These are phyloP conservation scores for Lachancea mirantina DNA, from an alignment of 805 yeast genomes.

Conservation along the genomic window DNA sequence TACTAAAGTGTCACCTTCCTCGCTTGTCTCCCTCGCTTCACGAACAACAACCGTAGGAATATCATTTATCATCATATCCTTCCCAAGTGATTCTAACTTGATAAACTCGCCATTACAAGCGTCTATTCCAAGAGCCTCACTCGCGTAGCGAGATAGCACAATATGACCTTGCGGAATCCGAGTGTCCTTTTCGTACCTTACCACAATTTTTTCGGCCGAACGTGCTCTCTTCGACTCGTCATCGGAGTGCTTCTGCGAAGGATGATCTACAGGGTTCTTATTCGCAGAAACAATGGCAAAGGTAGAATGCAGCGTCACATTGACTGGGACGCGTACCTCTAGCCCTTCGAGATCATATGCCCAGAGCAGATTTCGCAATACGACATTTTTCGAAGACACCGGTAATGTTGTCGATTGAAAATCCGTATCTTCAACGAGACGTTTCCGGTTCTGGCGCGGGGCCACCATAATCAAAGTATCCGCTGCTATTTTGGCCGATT, in stretches of 20 bases:
- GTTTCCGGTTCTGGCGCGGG: slow-evolving; percentile 46
- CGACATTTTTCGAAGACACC: too few species aligned
- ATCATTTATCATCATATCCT: slow-evolving; percentile 21
- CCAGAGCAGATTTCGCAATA: slow-evolving; percentile 1
- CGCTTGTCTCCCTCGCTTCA: slow-evolving; percentile 1
- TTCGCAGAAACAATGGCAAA: slow-evolving; percentile 30
- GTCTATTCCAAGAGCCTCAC: slow-evolving; percentile 37
- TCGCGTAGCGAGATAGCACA: slow-evolving; percentile 44
- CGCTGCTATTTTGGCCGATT: slow-evolving; percentile 49
- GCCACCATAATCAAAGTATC: slow-evolving; percentile 70
- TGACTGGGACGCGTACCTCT: slow-evolving; percentile 6
- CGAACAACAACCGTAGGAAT: slow-evolving; percentile 5
- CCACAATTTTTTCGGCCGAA: slow-evolving; percentile 19
- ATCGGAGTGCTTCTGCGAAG: slow-evolving; percentile 7
- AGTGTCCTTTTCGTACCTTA: slow-evolving; percentile 11
- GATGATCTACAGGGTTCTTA: slow-evolving; percentile 13
- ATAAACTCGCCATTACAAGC: slow-evolving; percentile 32
- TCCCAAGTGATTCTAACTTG: slow-evolving; percentile 41
- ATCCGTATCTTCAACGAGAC: slow-evolving; percentile 10
- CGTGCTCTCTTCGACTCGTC: slow-evolving; percentile 1
- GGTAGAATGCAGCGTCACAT: too few species aligned
- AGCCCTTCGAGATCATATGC: slow-evolving; percentile 1
- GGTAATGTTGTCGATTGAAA: too few species aligned
- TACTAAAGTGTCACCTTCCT: too few species aligned
- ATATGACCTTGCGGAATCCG: slow-evolving; percentile 17